Evolutionary conservation across 108 stramenopile genomes (phyloP), one percentile per base, ranked within the genome.

Genomic region (Chaetoceros tenuissimus): DNA sequence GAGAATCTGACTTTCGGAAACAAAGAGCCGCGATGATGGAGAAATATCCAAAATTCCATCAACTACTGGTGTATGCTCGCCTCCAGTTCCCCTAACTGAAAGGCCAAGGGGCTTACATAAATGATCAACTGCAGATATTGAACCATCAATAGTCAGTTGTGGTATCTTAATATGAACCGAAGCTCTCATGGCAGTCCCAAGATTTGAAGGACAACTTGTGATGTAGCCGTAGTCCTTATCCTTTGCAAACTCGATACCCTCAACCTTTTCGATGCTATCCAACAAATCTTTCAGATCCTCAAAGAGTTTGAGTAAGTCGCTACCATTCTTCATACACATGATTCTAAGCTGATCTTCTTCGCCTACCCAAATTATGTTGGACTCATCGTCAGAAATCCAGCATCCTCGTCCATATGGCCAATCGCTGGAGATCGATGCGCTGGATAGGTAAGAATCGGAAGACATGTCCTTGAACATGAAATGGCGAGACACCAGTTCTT

Each of bases 151-250:
- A 16, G 75, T 77, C 48, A 86, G 75, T 62, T 87, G 79, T 22
- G 81, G 72, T 29, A 87, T 67, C 76, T 87, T 82, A 58, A 87
- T 68, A 60, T 79, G 81, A 44, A 87, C 81, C 3, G 73, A 75
- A 16, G 79, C 86, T 44, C 79, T 71, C 82, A 87, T 76, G 19
- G 82, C 86, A 16, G 86, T 87, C 44, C 86, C 86, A 43, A 84
- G 71, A 70, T 87, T 87, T 23, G 78, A 77, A 19, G 86, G 86
- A 62, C 81, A 83, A 28, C 80, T 74, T 20, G 80, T 79, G 29
- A 87, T 59, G 71, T 79, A 84, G 29, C 85, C 85, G 40, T 69
- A 74, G 61, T 64, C 61, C 1, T 59, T 60, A 29, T 64, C 64
- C 19, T 55, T 67, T 18, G 77, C 77, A 62, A 78, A 78, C 23